A percentile compares a stretch with the other conserved stretches of the same genome.
Evolutionary conservation across 495 filamentous ascomycete genomes (phyloP).

Genomic region (Aspergillus mulundensis): DNA sequence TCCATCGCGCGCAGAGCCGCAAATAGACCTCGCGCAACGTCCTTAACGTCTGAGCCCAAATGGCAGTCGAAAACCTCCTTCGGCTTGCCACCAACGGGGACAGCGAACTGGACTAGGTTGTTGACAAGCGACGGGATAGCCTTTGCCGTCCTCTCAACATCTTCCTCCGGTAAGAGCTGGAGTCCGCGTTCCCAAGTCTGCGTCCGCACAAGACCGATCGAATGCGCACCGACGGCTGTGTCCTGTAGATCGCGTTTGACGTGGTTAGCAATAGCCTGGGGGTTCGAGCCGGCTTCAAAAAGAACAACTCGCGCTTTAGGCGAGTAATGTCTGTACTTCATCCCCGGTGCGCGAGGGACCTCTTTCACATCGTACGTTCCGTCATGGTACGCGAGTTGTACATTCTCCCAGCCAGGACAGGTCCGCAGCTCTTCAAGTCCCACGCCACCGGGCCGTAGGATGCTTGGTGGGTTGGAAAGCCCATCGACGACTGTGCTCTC

Average conservation of each 20-base stretch:
- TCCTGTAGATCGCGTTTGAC: slow-evolving; percentile 36
- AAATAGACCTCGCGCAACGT: slow-evolving; percentile 82
- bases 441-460: slow-evolving; percentile 88
- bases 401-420: slow-evolving; percentile 76
- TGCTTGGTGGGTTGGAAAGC: slow-evolving; percentile 68
- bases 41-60: slow-evolving; percentile 62
- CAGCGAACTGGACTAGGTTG: slow-evolving; percentile 27
- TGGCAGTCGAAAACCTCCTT: slow-evolving; percentile 47
- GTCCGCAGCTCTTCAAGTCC: slow-evolving; percentile 73
- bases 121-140: slow-evolving; percentile 28
- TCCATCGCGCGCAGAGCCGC: slow-evolving; percentile 84
- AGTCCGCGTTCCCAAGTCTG: slow-evolving; percentile 39
- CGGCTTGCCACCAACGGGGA: slow-evolving; percentile 29
- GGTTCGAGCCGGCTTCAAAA: slow-evolving; percentile 54
- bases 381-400: slow-evolving; percentile 72
- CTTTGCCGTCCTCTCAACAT: slow-evolving; percentile 21
- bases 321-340: slow-evolving; percentile 99
- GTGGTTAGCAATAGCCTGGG: slow-evolving; percentile 30
- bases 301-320: slow-evolving; percentile 84
- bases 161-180: slow-evolving; percentile 24
- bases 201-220: slow-evolving; percentile 47
- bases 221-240: slow-evolving; percentile 34
- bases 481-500: slow-evolving; percentile 98
- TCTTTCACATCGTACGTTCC: slow-evolving; percentile 38
- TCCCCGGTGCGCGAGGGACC: slow-evolving; percentile 81